phyloP scores from a whole-genome alignment of 164 flowering plant species.

The Malania oleifera region DNA sequence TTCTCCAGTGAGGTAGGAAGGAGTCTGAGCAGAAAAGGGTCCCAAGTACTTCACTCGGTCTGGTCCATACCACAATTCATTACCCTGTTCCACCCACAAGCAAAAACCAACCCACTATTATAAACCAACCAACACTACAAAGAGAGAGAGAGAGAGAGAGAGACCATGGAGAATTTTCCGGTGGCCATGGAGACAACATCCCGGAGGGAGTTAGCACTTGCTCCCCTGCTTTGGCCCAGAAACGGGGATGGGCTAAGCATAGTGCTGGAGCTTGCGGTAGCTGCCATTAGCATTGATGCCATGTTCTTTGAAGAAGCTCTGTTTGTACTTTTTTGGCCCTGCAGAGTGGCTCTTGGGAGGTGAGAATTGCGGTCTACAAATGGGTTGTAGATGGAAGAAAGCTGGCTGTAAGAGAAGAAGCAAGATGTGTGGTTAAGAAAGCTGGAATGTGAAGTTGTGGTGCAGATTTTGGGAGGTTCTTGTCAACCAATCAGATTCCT shows the following conservation, averaged over 20 bases:
- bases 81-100: slow-evolving; percentile 29
- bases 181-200: slow-evolving; percentile 62
- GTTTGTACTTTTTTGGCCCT: background rate
- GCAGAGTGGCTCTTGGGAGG: background rate
- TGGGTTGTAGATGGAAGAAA: slow-evolving; percentile 2
- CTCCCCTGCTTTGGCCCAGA: slow-evolving; percentile 53
- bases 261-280: slow-evolving; percentile 53
- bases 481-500: slow-evolving; percentile 51
- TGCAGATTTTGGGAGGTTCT: slow-evolving; percentile 18
- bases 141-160: slow-evolving; percentile 1
- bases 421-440: slow-evolving; percentile 33
- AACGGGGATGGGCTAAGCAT: slow-evolving; percentile 62
- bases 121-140: background rate
- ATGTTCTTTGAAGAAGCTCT: slow-evolving; percentile 8
- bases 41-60: slow-evolving; percentile 94
- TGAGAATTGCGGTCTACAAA: slow-evolving; percentile 8
- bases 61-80: slow-evolving; percentile 91
- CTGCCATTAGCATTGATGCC: slow-evolving; percentile 52
- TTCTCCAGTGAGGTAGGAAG: slow-evolving; percentile 87
- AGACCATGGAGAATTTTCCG: slow-evolving; percentile 73
- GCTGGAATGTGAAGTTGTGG: slow-evolving; percentile 25
- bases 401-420: slow-evolving; percentile 5
- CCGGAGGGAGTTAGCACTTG: slow-evolving; percentile 56
- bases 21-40: slow-evolving; percentile 95
- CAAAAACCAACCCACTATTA: background rate